Evolutionary conservation across 192 early-diverging fungal species (phyloP).

Genomic region (Coemansia sp.): DNA sequence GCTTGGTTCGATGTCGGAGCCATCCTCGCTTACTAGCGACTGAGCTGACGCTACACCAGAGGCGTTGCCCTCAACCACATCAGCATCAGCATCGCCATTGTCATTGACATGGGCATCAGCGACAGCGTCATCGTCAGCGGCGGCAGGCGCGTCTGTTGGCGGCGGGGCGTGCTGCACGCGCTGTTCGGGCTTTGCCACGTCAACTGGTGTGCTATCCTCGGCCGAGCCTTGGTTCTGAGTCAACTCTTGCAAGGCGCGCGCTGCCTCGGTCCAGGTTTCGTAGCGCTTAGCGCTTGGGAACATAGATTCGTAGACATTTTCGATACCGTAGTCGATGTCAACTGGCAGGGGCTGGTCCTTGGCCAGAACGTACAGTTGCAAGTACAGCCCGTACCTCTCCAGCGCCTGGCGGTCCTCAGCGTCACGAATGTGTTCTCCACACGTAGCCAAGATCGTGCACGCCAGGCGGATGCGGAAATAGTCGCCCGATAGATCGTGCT

Average conservation of each 20-base stretch:
- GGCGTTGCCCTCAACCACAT: neutral
- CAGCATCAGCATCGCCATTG: neutral
- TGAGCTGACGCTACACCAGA: neutral
- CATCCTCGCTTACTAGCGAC: neutral
- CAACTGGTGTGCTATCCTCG: neutral
- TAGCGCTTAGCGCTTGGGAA: constrained; percentile 65
- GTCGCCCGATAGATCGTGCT: constrained; percentile 80
- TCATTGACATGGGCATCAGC: neutral
- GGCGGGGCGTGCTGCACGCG: neutral
- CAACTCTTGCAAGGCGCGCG: constrained; percentile 56
- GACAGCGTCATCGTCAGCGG: neutral
- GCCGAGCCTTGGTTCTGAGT: neutral
- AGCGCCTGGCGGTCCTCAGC: constrained; percentile 44
- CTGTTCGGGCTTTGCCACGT: neutral
- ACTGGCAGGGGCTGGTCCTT: constrained; percentile 79
- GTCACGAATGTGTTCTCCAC: constrained; percentile 74
- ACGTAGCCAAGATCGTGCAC: constrained; percentile 86
- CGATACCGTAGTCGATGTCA: constrained; percentile 88
- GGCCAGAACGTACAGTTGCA: constrained; percentile 90
- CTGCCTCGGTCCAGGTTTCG: constrained; percentile 78
- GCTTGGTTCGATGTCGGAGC: neutral
- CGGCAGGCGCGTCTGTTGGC: neutral
- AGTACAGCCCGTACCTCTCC: constrained; percentile 68
- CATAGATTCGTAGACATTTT: constrained; percentile 72
- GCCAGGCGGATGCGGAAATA: constrained; percentile 92